Evolutionary conservation across 208 protist genomes (phyloP), one percentile per base, ranked within the genome.

Genomic region (Porcisia hertigi): DNA sequence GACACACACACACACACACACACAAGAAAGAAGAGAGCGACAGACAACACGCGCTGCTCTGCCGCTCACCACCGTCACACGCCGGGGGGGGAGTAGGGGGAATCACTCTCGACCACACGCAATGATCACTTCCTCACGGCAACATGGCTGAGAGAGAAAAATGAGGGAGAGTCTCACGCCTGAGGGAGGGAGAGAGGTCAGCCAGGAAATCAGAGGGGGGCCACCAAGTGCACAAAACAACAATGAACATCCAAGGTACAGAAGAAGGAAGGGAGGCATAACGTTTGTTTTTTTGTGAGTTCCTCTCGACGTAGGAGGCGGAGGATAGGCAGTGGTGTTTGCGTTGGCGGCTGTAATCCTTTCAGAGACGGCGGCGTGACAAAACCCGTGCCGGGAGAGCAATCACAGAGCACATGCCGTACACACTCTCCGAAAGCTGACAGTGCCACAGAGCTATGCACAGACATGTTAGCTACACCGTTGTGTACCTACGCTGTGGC

Each of bases 391-490:
- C 41, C 41, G 41, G 20, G 49, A 49, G 41, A 49, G 41, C 39
- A 30, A 49, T 8, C 63, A 12, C 8, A 16, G 41, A 47, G 63
- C 39, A 67, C 20, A 12, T 23, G 1, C 41, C 63, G 30, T 52
- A 23, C 41, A 67, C 63, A 20, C 63, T 18, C 41, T 30, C 34
- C 63, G 25, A 23, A 49, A 25, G 41, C 73, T 71, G 43, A n/a
- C n/a, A 67, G 23, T 5, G 16, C 25, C 59, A 57, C 58, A 39
- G 12, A 69, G n/a, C 49, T 49, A 57, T 41, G 67, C 59, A 69
- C 54, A 76, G n/a, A 67, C 58, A 69, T 76, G 58, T 47, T 25
- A 67, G 9, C 16, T 12, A 67, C 41, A 36, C 39, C 36, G n/a
- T 20, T 36, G 63, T 16, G 63, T 67, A 25, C 63, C 23, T 67